phyloP scores from a whole-genome alignment of 139 green algal genomes.

The Ulvella scutata region DNA sequence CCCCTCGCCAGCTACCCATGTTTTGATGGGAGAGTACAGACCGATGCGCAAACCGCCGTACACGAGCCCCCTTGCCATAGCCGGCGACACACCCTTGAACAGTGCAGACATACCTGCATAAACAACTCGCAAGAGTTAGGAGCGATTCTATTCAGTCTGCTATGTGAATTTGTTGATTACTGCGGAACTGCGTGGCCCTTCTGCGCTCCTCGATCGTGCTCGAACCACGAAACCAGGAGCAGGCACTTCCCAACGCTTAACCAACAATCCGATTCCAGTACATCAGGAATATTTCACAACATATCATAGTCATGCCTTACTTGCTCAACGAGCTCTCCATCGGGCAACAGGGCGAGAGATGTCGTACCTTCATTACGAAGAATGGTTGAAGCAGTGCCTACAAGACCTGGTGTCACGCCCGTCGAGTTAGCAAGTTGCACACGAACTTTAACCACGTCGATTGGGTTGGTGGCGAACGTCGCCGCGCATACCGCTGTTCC shows the following conservation, averaged over 20 bases:
- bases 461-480: not conserved
- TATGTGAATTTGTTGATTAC: too few species aligned
- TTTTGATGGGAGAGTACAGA: constrained; percentile 62
- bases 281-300: too few species aligned
- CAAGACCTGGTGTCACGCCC: not conserved
- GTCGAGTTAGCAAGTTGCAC: not conserved
- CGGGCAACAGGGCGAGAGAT: too few species aligned
- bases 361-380: not conserved
- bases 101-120: constrained; percentile 38
- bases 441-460: not conserved
- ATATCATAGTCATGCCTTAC: too few species aligned
- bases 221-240: too few species aligned
- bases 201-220: too few species aligned
- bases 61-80: constrained; percentile 32
- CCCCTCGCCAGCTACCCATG: constrained; percentile 9
- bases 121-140: too few species aligned
- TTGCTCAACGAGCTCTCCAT: too few species aligned
- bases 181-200: too few species aligned
- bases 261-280: too few species aligned
- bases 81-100: constrained; percentile 33
- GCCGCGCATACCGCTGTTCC: not conserved
- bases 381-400: not conserved
- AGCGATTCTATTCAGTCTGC: too few species aligned
- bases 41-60: constrained; percentile 64
- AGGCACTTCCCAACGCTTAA: too few species aligned